A percentile compares a stretch with the other conserved stretches of the same genome.
phyloP scores from a whole-genome alignment of 2,329 filamentous ascomycete genomes.

The Sporothrix luriei region DNA sequence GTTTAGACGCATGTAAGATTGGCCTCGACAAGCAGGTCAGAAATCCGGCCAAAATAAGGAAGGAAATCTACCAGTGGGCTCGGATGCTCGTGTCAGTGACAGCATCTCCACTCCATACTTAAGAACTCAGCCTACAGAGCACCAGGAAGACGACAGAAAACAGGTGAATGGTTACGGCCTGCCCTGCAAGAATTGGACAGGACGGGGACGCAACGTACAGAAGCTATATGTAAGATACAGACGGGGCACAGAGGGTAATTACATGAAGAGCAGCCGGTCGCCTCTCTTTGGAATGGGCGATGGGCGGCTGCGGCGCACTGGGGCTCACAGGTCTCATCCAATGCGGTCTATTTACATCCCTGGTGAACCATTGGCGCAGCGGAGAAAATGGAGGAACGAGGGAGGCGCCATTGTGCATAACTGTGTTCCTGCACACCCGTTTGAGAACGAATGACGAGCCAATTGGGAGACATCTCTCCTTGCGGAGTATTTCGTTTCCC shows the following conservation, averaged over 20 bases:
- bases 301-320: not conserved
- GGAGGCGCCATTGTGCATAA: constrained; percentile 22
- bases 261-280: not conserved
- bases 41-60: not conserved
- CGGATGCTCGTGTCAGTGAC: not conserved
- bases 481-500: not conserved
- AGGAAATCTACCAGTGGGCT: not conserved
- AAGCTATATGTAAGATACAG: no score
- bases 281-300: constrained; percentile 22
- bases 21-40: not conserved
- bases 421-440: not conserved
- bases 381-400: not conserved
- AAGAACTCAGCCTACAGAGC: no score
- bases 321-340: constrained; percentile 3
- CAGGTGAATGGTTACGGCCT: not conserved
- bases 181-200: no score
- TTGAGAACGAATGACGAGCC: not conserved
- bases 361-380: not conserved
- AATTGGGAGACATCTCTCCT: not conserved
- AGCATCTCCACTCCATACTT: no score
- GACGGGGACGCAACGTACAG: no score
- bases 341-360: constrained; percentile 9
- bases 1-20: constrained; percentile 2
- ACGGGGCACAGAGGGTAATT: not conserved
- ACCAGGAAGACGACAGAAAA: not conserved